Evolutionary conservation across 129 eudicot genomes (phyloP).

Genomic region (Pseudognaphalium luteoalbum): DNA sequence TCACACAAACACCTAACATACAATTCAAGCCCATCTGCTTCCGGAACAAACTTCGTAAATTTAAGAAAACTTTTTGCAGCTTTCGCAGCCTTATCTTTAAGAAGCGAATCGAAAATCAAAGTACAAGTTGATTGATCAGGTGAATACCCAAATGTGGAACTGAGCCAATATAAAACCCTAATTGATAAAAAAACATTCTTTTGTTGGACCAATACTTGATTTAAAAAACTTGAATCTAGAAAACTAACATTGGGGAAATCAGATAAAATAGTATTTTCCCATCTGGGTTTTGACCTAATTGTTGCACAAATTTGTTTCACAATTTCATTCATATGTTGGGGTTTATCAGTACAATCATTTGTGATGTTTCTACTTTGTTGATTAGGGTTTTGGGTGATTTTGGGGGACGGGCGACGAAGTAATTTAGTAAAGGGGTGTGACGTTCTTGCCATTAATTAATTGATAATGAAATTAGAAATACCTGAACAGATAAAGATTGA

Average conservation of each 20-base stretch:
- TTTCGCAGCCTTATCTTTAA: conserved; percentile 52
- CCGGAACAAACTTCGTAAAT: conserved; percentile 39
- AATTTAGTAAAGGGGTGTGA: conserved; percentile 31
- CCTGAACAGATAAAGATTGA: not conserved
- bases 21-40: conserved; percentile 42
- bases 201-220: conserved; percentile 53
- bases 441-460: conserved; percentile 52
- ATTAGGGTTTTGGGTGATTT: conserved; percentile 31
- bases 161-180: conserved; percentile 57
- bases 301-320: conserved; percentile 47
- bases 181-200: conserved; percentile 43
- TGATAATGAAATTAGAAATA: not conserved
- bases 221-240: conserved; percentile 42
- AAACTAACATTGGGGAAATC: conserved; percentile 59
- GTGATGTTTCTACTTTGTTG: conserved; percentile 34
- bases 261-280: conserved; percentile 64
- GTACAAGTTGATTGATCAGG: conserved; percentile 36
- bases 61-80: conserved; percentile 52
- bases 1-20: conserved; percentile 57
- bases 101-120: conserved; percentile 48
- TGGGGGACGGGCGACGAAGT: conserved; percentile 42
- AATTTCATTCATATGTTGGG: conserved; percentile 23
- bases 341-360: conserved; percentile 23
- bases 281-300: conserved; percentile 61
- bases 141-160: conserved; percentile 39